Evolutionary conservation across 2,329 filamentous ascomycete genomes (phyloP), one percentile per base, ranked within the genome.

Genomic region (Penicillium sp.): DNA sequence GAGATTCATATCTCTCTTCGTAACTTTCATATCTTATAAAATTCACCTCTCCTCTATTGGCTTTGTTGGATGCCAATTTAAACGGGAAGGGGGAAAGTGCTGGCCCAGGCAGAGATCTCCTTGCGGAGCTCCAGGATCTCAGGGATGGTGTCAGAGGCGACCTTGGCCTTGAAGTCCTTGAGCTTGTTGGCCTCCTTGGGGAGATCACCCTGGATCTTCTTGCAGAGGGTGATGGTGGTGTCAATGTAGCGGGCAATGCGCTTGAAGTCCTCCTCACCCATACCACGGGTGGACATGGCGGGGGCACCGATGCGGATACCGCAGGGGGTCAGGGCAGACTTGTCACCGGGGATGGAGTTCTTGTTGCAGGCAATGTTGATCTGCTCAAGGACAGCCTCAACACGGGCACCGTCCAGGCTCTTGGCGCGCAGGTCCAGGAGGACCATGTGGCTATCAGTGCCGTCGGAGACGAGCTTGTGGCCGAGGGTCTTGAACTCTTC

Each of bases 351-450:
- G 58, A 96, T 95, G 60, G 91, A 89, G 87, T 99, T 99, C 88
- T 99, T 99, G 88, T 99, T 99, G 86, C 92, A 96, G 62, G 95
- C 93, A 77, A 99, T 96, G 84, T 96, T 96, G 80, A 97, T 95
- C 77, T 96, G 90, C 83, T 99, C 95, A 21, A 99, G 88, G 58
- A 99, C 90, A 61, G 91, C 89, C 85, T 99, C 95, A 43, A 98
- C 90, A 77, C 95, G 92, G 57, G 90, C 89, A 65, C 93, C 93
- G 71, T 99, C 95, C 60, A 99, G 87, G 57, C 84, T 83, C 73
- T 95, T 90, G 37, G 91, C 87, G 80, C 96, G 96, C 50, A 99
- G 85, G 75, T 99, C 95, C 49, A 95, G 83, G 19, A 99, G 85
- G 11, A 99, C 90, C 63, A 99, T 88, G 79, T 99, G 95, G 81